Conservation (phyloP, 2,329 filamentous ascomycete genomes). For the Purpureocillium lavendulum region DNA sequence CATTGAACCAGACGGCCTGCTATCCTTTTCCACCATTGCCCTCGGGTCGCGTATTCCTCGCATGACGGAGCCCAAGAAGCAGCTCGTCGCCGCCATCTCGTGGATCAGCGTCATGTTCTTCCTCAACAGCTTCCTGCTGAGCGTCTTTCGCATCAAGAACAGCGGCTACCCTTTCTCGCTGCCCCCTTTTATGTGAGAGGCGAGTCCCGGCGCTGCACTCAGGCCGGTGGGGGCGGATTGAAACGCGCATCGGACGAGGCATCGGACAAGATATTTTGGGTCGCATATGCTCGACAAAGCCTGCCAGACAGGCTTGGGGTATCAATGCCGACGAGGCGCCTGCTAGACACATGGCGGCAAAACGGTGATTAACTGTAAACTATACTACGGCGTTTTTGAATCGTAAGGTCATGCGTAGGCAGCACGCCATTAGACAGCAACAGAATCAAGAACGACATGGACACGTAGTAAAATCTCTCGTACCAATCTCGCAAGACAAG, state of each 20-base stretch:
- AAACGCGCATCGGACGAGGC: background rate
- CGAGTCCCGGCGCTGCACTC: too few species aligned
- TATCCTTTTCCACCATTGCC: conserved; percentile 87
- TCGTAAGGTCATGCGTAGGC: background rate
- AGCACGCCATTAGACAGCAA: background rate
- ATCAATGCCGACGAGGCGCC: background rate
- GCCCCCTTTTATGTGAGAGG: conserved; percentile 66
- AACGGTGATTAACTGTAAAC: conserved; percentile 1
- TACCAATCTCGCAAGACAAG: too few species aligned
- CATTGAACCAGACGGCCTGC: conserved; percentile 48
- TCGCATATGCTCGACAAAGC: too few species aligned
- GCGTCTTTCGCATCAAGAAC: conserved; percentile 91
- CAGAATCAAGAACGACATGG: background rate
- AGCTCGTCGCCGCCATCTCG: conserved; percentile 72
- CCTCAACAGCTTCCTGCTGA: conserved; percentile 90
- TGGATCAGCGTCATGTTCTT: conserved; percentile 72
- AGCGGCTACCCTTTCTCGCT: conserved; percentile 89
- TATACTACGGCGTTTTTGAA: conserved; percentile 1
- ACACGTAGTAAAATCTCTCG: too few species aligned
- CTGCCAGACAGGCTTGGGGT: background rate
- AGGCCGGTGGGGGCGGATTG: too few species aligned
- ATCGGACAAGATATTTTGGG: too few species aligned
- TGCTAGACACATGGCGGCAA: background rate
- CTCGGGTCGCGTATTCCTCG: conserved; percentile 89
- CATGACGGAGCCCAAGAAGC: conserved; percentile 65